phyloP scores from a whole-genome alignment of 2,329 filamentous ascomycete species.

The Pseudocercospora macadamiae region DNA sequence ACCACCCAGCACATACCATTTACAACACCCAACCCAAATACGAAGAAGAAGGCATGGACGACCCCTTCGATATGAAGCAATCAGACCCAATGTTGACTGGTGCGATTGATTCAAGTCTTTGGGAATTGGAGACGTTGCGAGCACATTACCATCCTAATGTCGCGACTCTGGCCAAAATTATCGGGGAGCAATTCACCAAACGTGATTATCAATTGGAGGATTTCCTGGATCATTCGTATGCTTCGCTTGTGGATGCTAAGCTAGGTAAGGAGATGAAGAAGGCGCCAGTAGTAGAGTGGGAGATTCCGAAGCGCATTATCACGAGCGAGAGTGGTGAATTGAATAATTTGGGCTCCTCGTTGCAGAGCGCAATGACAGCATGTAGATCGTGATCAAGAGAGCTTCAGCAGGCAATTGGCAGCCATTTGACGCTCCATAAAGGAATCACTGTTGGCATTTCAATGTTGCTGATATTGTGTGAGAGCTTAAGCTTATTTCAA shows the following conservation, averaged over 20 bases:
- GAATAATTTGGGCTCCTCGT: conserved; percentile 31
- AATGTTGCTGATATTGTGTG: no score
- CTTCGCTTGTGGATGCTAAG: conserved; percentile 82
- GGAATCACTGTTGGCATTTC: no score
- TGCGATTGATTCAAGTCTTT: conserved; percentile 90
- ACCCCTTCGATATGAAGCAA: conserved; percentile 78
- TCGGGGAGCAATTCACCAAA: conserved; percentile 97
- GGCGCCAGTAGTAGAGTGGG: conserved; percentile 84
- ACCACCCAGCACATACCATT: conserved; percentile 38
- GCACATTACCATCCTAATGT: conserved; percentile 97
- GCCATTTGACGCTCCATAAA: no score
- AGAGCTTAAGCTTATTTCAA: neutral
- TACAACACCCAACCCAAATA: conserved; percentile 29
- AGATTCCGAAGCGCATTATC: conserved; percentile 87
- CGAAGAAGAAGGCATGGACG: conserved; percentile 65
- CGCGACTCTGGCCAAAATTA: conserved; percentile 87
- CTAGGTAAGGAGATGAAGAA: conserved; percentile 82
- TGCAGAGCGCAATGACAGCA: conserved; percentile 30
- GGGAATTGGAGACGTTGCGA: conserved; percentile 91
- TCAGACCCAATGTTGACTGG: conserved; percentile 79
- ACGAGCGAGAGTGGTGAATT: conserved; percentile 39
- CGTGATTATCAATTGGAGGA: conserved; percentile 94
- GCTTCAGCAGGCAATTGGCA: no score
- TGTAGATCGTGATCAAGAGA: conserved; percentile 5
- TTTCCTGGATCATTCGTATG: conserved; percentile 93